Evolutionary conservation across 805 yeast species (phyloP), one percentile per base, ranked within the genome.

Genomic region (Candida namnaoensis): DNA sequence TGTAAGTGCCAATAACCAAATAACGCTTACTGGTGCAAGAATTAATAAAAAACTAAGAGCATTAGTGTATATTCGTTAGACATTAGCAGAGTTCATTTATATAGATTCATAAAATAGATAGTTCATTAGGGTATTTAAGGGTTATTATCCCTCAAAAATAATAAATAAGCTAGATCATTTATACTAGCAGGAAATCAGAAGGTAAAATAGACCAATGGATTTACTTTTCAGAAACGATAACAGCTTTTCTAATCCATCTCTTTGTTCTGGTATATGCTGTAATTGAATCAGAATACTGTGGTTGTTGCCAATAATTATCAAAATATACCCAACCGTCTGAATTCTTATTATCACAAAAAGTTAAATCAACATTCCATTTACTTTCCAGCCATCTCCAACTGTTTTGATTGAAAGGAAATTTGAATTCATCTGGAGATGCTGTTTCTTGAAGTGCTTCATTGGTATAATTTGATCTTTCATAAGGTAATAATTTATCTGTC

Each of bases 341-440:
- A 34, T 61, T 54, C 40, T 61, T 62, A 5, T 57, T 54, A 36
- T 62, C 64, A 41, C 66, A 65, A 49, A 57, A 67, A 14, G 62
- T 68, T 9, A 47, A 35, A 43, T 76, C 81, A 6, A 73, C 45
- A 9, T 53, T 50, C 85, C 85, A 78, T 3, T 53, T 44, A 12
- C 58, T 66, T 39, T 77, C 83, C 13, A 73, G 43, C 85, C 85
- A 78, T 42, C 63, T 67, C 83, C 83, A 78, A 37, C 60, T 65
- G 41, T 69, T 68, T 26, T 66, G 62, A 12, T 64, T 51, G 44
- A 50, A 50, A 0, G 82, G 83, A 42, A 77, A 75, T 27, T 56
- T 56, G 50, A 76, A 77, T 1, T 56, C 50, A 3, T 61, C 61
- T 19, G 65, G 52, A 32, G 56, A 42, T 34, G 58, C 38, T 24